Evolutionary conservation across 2,329 filamentous ascomycete genomes (phyloP).

Genomic region (Tolypocladium nubicola): DNA sequence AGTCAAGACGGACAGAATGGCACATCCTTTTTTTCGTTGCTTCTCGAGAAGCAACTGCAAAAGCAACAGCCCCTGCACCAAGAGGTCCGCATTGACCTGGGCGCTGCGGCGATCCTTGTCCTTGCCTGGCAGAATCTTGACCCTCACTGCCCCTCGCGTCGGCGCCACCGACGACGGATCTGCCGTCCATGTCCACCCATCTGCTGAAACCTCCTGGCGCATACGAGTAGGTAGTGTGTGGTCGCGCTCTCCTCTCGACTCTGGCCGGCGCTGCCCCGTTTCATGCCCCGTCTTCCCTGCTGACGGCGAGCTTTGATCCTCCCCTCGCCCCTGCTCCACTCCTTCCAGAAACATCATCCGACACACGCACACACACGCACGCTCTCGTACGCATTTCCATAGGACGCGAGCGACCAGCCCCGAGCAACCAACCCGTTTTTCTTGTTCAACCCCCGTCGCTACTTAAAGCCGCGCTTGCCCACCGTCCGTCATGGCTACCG

Average conservation of each 20-base stretch:
- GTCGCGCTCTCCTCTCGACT: not conserved
- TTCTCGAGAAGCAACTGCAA: not conserved
- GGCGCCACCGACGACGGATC: not conserved
- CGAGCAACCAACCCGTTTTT: not conserved
- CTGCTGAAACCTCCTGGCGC: not conserved
- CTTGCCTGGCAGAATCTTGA: not conserved
- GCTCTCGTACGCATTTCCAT: not conserved
- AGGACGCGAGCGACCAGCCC: not conserved
- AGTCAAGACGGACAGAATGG: not conserved
- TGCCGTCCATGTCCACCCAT: not conserved
- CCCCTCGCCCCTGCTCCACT: slow-evolving; percentile 10
- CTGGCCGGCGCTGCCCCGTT: not conserved
- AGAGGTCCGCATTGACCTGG: not conserved
- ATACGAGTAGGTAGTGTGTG: not conserved
- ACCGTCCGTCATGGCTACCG: slow-evolving; percentile 43
- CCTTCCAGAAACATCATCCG: slow-evolving; percentile 2
- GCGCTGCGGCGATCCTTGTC: not conserved
- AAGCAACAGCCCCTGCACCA: not conserved
- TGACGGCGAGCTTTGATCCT: not conserved
- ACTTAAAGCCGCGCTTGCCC: not conserved
- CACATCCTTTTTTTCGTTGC: too few species aligned
- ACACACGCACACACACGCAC: not conserved
- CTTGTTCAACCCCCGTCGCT: not conserved
- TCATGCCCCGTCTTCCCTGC: slow-evolving; percentile 5
- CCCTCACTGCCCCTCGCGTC: not conserved